Percentiles rank a stretch among this genome's conserved stretches.
phyloP scores from a whole-genome alignment of 2,329 filamentous ascomycete species.

The Capronia epimyces region DNA sequence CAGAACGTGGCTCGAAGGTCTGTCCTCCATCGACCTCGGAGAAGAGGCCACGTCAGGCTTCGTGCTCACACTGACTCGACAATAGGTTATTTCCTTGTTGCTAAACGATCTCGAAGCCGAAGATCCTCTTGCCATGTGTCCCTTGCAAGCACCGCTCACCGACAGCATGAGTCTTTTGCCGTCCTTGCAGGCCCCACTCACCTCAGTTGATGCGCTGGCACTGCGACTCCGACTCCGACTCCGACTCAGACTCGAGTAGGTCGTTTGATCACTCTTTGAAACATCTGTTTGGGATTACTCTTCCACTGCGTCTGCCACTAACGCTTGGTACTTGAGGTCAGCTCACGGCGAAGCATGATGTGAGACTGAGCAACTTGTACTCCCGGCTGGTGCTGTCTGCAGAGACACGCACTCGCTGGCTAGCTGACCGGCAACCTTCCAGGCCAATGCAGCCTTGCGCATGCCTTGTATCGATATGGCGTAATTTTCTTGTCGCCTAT shows the following conservation, averaged over 20 bases:
- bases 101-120: slow-evolving; percentile 15
- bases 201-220: slow-evolving; percentile 25
- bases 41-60: slow-evolving; percentile 21
- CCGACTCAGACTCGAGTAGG: background rate
- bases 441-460: background rate
- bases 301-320: slow-evolving; percentile 5
- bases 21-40: slow-evolving; percentile 11
- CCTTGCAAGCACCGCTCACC: slow-evolving; percentile 20
- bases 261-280: slow-evolving; percentile 8
- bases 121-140: slow-evolving; percentile 23
- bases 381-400: too few species aligned
- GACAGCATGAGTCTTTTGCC: slow-evolving; percentile 17
- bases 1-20: slow-evolving; percentile 15
- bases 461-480: background rate
- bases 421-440: background rate
- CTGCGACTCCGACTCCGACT: slow-evolving; percentile 15
- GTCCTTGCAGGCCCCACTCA: slow-evolving; percentile 18
- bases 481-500: too few species aligned
- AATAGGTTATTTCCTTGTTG: slow-evolving; percentile 3
- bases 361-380: background rate
- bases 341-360: background rate
- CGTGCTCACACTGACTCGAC: slow-evolving; percentile 12
- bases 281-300: slow-evolving; percentile 4
- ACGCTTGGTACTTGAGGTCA: background rate
- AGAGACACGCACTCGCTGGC: background rate